phyloP scores from a whole-genome alignment of 106 monocot genomes.

The Ottelia alismoides region DNA sequence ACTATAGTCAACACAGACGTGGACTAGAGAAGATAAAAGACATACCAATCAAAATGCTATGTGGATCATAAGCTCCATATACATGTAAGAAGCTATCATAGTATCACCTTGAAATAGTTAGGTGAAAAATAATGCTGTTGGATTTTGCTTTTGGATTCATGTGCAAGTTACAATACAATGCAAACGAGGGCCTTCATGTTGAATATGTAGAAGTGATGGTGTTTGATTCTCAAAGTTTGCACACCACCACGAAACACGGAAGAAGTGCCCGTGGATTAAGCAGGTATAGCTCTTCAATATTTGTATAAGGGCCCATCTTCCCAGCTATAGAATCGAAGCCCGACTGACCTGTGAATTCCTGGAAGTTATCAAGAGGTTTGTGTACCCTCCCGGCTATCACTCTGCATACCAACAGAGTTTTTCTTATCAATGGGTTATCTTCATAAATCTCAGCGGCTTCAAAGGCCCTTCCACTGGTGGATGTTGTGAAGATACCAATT shows the following conservation, averaged over 20 bases:
- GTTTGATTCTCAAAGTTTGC: slow-evolving; percentile 15
- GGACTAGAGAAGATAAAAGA: no score
- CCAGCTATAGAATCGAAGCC: slow-evolving; percentile 26
- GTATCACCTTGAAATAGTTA: no score
- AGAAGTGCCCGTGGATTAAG: slow-evolving; percentile 21
- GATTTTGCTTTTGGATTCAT: no score
- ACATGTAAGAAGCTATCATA: no score
- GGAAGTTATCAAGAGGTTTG: slow-evolving; percentile 66
- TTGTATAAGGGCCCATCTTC: slow-evolving; percentile 22
- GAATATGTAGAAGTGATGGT: no score
- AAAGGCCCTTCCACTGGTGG: slow-evolving; percentile 74
- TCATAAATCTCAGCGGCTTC: slow-evolving; percentile 44
- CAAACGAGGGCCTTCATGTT: no score
- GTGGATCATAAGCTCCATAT: no score
- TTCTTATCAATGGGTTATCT: slow-evolving; percentile 25
- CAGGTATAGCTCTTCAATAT: slow-evolving; percentile 30
- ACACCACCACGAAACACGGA: slow-evolving; percentile 29
- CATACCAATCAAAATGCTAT: no score
- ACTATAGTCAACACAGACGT: no score
- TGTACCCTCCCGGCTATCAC: slow-evolving; percentile 92
- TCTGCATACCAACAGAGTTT: slow-evolving; percentile 74
- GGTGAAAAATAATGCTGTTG: no score
- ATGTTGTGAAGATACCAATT: slow-evolving; percentile 81
- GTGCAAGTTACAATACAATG: no score
- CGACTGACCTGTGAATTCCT: slow-evolving; percentile 24